These are phyloP conservation scores for Trypanosoma congolense DNA, from an alignment of 208 protist species.

Conservation along the genomic window DNA sequence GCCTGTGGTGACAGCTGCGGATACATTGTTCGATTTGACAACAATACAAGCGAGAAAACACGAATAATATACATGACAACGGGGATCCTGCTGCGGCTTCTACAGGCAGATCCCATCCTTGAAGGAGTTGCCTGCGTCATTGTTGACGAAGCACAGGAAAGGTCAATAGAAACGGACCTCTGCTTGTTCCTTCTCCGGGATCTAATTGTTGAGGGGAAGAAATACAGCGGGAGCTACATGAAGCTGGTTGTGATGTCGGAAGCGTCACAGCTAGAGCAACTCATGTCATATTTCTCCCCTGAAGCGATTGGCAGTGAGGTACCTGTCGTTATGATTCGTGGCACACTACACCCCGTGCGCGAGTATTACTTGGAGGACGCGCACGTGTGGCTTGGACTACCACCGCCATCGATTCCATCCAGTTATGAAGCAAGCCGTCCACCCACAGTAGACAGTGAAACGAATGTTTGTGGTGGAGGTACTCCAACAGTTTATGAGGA, in stretches of 20 bases:
- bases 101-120: constrained; percentile 91
- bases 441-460: constrained; percentile 11
- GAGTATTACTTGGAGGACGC: constrained; percentile 89
- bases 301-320: constrained; percentile 25
- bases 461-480: constrained; percentile 5
- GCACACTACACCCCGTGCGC: constrained; percentile 75
- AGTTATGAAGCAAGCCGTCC: constrained; percentile 23
- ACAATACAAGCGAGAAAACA: constrained; percentile 71
- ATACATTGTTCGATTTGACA: constrained; percentile 89
- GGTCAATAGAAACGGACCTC: constrained; percentile 83
- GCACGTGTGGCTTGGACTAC: constrained; percentile 34
- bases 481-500: constrained; percentile 41
- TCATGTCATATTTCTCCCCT: constrained; percentile 63
- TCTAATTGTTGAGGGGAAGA: constrained; percentile 49
- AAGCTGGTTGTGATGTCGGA: constrained; percentile 98
- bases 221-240: constrained; percentile 38
- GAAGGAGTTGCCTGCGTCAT: constrained; percentile 70
- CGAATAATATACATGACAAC: constrained; percentile 98
- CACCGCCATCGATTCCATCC: constrained; percentile 25
- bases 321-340: constrained; percentile 77
- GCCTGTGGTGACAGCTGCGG: constrained; percentile 81
- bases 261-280: constrained; percentile 71
- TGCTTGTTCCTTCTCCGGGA: constrained; percentile 72
- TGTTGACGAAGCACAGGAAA: constrained; percentile 88
- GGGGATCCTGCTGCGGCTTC: constrained; percentile 96